A percentile compares a stretch with the other conserved stretches of the same genome.
Evolutionary conservation across 495 filamentous ascomycete species (phyloP).

Genomic region (Xylaria cubensis): DNA sequence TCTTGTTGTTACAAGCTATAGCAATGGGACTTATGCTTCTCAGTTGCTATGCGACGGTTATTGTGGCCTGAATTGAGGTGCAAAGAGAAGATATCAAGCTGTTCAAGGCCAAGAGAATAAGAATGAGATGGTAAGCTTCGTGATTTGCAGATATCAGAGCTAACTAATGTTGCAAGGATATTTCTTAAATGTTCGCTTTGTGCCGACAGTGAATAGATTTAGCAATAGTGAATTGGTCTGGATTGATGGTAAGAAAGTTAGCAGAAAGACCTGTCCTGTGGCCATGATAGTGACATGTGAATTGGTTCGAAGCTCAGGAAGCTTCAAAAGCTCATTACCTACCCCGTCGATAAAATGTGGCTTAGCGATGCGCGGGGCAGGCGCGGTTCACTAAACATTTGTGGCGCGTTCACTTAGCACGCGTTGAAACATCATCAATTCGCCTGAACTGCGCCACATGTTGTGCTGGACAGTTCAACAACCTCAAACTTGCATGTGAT

Average conservation of each 20-base stretch:
- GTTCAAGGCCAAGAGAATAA: neutral
- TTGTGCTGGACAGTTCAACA: neutral
- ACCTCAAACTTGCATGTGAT: neutral
- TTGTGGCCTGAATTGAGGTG: neutral
- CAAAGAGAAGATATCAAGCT: neutral
- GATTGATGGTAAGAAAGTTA: neutral
- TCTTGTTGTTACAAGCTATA: neutral
- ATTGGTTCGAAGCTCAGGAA: slow-evolving; percentile 4
- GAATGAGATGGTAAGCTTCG: neutral
- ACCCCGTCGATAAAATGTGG: neutral
- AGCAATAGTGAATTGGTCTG: neutral
- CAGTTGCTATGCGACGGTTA: too few species aligned
- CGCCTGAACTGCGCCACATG: slow-evolving; percentile 5
- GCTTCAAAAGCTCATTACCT: neutral
- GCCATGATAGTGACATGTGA: slow-evolving; percentile 12
- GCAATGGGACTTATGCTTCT: neutral
- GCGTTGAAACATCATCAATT: slow-evolving; percentile 5
- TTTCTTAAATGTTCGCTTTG: neutral
- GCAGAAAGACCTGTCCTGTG: neutral
- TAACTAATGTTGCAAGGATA: neutral
- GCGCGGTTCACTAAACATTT: neutral
- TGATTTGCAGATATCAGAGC: slow-evolving; percentile 7
- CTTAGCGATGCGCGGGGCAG: slow-evolving; percentile 11
- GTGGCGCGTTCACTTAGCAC: neutral
- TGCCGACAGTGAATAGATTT: neutral